These are phyloP conservation scores for Hericium coralloides DNA, from an alignment of 768 basidiomycete genomes.

Conservation along the genomic window DNA sequence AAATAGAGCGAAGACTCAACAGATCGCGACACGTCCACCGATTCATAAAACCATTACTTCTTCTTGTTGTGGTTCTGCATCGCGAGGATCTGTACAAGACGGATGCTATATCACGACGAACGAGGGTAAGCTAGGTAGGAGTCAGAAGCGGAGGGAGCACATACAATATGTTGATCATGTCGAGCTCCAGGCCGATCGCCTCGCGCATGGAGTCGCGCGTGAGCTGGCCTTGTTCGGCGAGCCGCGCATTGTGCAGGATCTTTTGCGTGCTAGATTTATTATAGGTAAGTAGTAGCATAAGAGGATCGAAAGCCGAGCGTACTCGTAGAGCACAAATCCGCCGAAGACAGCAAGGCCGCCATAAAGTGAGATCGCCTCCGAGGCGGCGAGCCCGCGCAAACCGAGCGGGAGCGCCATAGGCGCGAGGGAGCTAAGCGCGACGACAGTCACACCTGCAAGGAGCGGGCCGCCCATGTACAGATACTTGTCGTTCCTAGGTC, in stretches of 20 bases:
- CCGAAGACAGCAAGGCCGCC: slow-evolving; percentile 85
- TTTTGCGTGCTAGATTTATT: slow-evolving; percentile 61
- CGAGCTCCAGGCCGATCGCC: slow-evolving; percentile 69
- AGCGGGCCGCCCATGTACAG: slow-evolving; percentile 82
- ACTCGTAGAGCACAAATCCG: slow-evolving; percentile 86
- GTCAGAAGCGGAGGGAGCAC: slow-evolving; percentile 16
- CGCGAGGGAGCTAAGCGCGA: slow-evolving; percentile 78
- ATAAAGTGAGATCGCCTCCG: slow-evolving; percentile 75
- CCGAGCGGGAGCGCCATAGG: slow-evolving; percentile 86
- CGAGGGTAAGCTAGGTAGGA: slow-evolving; percentile 7
- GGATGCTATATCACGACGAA: slow-evolving; percentile 40
- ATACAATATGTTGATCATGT: slow-evolving; percentile 87
- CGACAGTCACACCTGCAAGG: slow-evolving; percentile 82
- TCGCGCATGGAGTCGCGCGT: slow-evolving; percentile 70
- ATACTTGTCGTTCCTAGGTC: slow-evolving; percentile 61
- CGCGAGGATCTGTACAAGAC: slow-evolving; percentile 70
- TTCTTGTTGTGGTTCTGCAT: slow-evolving; percentile 57
- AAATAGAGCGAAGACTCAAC: too few species aligned
- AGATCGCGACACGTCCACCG: too few species aligned
- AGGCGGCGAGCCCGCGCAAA: slow-evolving; percentile 62
- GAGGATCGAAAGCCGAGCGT: slow-evolving; percentile 18
- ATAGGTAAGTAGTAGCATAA: background rate
- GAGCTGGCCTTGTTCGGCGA: slow-evolving; percentile 61
- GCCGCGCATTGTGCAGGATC: slow-evolving; percentile 65
- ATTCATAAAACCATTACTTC: slow-evolving; percentile 15